phyloP scores from a whole-genome alignment of 257 asterid genomes.

The Vinca minor region DNA sequence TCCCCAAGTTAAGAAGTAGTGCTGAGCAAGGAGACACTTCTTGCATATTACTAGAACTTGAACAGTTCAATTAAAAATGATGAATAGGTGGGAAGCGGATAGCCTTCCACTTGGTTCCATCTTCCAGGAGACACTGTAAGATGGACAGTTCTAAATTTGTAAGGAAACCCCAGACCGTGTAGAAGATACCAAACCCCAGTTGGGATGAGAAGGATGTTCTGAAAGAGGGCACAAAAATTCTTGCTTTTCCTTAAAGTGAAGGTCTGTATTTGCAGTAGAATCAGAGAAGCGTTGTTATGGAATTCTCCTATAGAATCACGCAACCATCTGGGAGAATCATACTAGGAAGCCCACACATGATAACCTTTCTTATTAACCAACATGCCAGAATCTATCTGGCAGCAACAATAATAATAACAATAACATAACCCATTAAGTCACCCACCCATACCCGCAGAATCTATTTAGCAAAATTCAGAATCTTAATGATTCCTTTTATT shows the following conservation, averaged over 20 bases:
- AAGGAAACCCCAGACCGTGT: not conserved
- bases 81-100: not conserved
- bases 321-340: not conserved
- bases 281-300: too few relatives aligned
- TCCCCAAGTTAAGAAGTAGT: not conserved
- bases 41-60: not conserved
- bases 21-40: not conserved
- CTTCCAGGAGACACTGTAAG: not conserved
- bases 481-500: not conserved
- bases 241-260: slow-evolving; percentile 1
- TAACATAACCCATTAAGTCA: too few relatives aligned
- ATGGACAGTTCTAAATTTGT: not conserved
- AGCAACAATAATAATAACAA: too few relatives aligned
- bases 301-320: too few relatives aligned
- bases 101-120: not conserved
- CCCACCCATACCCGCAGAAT: too few relatives aligned
- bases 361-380: not conserved
- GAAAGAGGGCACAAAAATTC: not conserved
- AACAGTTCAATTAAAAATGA: not conserved
- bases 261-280: not conserved
- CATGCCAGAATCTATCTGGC: not conserved
- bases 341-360: not conserved
- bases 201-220: not conserved
- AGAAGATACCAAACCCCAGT: not conserved
- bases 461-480: too few relatives aligned